Percentiles rank a stretch among this genome's conserved stretches.
phyloP scores from a whole-genome alignment of 2,329 filamentous ascomycete genomes.

The Fonsecaea multimorphosa region DNA sequence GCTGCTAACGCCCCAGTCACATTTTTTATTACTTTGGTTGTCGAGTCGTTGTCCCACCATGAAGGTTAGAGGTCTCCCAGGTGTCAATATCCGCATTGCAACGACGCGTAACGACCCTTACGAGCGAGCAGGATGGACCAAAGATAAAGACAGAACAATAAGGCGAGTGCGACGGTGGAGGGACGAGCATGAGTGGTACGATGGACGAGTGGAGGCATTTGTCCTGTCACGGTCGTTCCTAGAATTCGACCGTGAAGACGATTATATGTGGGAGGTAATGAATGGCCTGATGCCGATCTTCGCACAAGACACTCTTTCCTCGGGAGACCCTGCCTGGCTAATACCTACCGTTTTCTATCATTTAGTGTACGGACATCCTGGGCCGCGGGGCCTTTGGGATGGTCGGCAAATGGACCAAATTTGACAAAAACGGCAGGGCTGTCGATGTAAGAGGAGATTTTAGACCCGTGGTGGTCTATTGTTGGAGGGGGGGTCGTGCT shows the following conservation, averaged over 20 bases:
- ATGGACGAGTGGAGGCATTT: constrained; percentile 14
- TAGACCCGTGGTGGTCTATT: not conserved
- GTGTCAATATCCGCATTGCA: not conserved
- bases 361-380: constrained; percentile 29
- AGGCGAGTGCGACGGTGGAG: constrained; percentile 20
- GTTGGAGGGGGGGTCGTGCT: not conserved
- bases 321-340: not conserved
- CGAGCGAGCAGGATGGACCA: constrained; percentile 17
- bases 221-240: constrained; percentile 21
- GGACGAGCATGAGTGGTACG: constrained; percentile 17
- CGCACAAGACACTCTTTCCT: not conserved
- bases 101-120: constrained; percentile 5
- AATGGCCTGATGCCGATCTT: not conserved
- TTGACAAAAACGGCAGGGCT: constrained; percentile 16
- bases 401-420: constrained; percentile 31
- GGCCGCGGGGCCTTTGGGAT: constrained; percentile 30
- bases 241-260: not conserved
- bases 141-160: not conserved
- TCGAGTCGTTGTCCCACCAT: not conserved
- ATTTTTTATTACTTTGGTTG: not conserved
- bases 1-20: not conserved
- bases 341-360: not conserved
- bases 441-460: constrained; percentile 21
- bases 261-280: constrained; percentile 29
- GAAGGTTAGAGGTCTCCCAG: not conserved